Base-by-base conservation (phyloP, 306 rosid species). In the Alnus rubra region DNA sequence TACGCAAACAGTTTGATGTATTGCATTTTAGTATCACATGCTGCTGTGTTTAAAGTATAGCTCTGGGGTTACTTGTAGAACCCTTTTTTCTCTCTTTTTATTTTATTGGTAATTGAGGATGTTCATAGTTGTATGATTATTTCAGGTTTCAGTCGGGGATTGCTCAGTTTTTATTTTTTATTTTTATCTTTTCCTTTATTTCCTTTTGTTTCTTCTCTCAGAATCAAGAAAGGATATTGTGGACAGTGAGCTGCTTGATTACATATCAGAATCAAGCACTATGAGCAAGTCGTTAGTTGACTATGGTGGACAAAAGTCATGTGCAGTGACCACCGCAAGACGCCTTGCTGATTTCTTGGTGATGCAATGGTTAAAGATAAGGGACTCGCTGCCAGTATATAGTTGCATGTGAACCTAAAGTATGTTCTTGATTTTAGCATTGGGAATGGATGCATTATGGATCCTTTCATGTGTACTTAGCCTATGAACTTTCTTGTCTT, bases 271-370 rank as follows among this genome's bases (percentile, higher is more conserved):
- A 80, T 94, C 98, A 90, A 94, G 98, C 88, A 94, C 98, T 82
- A 94, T 94, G 98, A 94, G 98, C 95, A 94, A 94, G 88, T 94
- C 98, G 77, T 90, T 94, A 86, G 97, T 82, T 73, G 98, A 94
- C 75, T 92, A 94, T 78, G 98, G 97, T 67, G 88, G 54, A 75
- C 97, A 92, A 84, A 94, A 89, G 87, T 91, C 97, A 78, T 92
- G 98, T 79, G 97, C 98, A 30, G 96, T 92, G 77, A 94, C 98
- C 78, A 94, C 98, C 73, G 98, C 98, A 69, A 90, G 74, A 82
- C 98, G 97, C 51, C 98, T 94, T 80, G 95, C 98, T 81, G 89
- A 92, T 86, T 94, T 86, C 98, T 92, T 79, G 98, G 98, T 75
- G 91, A 87, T 83, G 52, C 97, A 73, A 94, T 92, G 97, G 97